Percentiles rank a stretch among this genome's conserved stretches.
Evolutionary conservation across 352 stramenopile genomes (phyloP).

Genomic region (Blastocystis sp.): DNA sequence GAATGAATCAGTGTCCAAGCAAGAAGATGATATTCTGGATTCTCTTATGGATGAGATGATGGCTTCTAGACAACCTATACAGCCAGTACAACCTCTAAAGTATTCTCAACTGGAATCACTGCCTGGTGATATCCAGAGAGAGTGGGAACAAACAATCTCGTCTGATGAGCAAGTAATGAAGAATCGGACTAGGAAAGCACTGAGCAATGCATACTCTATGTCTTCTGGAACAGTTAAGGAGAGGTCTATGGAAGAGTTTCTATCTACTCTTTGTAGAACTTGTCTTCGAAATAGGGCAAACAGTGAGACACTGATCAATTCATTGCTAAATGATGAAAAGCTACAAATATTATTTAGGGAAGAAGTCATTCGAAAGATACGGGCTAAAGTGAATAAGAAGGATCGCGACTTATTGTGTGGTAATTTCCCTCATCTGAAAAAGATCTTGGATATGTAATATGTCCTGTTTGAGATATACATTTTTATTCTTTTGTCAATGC

Average conservation of each 20-base stretch:
- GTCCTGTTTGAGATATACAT: not conserved
- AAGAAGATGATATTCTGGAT: not conserved
- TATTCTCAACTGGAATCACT: not conserved
- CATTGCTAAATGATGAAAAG: not conserved
- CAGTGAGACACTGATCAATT: not conserved
- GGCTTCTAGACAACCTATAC: not conserved
- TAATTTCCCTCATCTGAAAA: not conserved
- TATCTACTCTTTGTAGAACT: not conserved
- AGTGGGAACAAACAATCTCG: not conserved
- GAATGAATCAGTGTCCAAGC: not conserved
- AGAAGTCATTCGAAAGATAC: not conserved
- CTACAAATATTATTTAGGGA: not conserved
- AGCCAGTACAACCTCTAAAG: not conserved
- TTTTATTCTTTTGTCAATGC: not conserved
- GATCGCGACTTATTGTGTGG: not conserved
- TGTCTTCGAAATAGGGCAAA: not conserved
- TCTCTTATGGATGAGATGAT: not conserved
- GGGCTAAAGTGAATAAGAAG: not conserved
- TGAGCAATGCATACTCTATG: conserved; percentile 12
- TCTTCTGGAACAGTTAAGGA: not conserved
- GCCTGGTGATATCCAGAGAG: not conserved
- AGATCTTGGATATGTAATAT: not conserved
- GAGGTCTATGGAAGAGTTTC: not conserved
- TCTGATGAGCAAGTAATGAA: conserved; percentile 22
- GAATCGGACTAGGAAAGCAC: not conserved